Base-by-base conservation (phyloP, 345 rosid genomes). In the Brassica napus region DNA sequence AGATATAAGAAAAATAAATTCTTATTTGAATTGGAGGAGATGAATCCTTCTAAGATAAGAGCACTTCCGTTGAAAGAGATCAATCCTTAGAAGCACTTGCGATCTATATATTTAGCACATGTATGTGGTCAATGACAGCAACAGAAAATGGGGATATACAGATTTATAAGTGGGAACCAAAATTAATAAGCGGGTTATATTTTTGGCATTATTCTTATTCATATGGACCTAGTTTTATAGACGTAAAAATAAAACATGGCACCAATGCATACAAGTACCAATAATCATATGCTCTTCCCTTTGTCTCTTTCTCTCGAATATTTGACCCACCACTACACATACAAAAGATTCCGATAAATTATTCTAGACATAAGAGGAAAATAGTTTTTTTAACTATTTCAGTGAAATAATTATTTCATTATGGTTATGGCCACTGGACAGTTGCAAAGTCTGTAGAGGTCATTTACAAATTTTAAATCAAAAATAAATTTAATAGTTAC, bases 291-390 rank as follows among this genome's bases (percentile, higher is more conserved):
- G 77, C 57, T 37, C 21, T 66, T 57, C 77, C 54, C 52, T 72
- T 65, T 72, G 77, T 72, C 68, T 65, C 62, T 72, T 78, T 78
- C 73, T 72, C 63, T 72, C 42, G 68, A 42, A 72, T 78, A 78
- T 66, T 66, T 42, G 62, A 59, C 63, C 77, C 82, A 72, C 68
- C 73, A 72, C 28, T 42, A 9, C 31, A 58, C 61, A 37, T 44
- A 18, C 82, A 78, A 78, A 65, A 72, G 54, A 78, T 78, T 78
- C 73, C 39, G 32, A 77, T 52, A 64, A 57, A 31, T 47, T 69
- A 11, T 77, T 69, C 39, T 60, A 60, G 24, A 59, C 34, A 18
- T 60, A 9, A 14, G 5, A n/a, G 58, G 10, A 21, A 26, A 2
- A 39, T 30, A 44, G 21, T 23, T 23, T 23, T 23, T 23, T 23